Conservation (phyloP, 192 early-diverging fungal genomes). For the Bifiguratus adelaidae region DNA sequence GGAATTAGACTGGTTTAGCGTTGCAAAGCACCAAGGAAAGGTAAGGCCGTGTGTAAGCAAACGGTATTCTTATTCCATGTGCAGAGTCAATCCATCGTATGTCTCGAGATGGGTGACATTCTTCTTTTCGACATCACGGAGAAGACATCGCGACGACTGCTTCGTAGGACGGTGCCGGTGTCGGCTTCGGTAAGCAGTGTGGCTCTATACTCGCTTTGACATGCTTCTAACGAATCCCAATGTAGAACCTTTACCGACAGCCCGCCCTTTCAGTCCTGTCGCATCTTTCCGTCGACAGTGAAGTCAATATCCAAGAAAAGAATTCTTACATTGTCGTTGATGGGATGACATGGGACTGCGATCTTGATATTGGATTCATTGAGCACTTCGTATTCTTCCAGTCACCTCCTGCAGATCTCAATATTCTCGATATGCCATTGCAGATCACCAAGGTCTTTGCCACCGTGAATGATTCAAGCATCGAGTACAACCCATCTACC, state of each 20-base stretch:
- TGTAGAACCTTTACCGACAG: too few species aligned
- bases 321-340: constrained; percentile 37
- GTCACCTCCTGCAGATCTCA: constrained; percentile 35
- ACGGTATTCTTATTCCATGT: neutral
- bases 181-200: constrained; percentile 19
- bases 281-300: constrained; percentile 29
- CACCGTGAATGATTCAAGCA: constrained; percentile 39
- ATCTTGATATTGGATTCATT: constrained; percentile 22
- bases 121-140: constrained; percentile 26
- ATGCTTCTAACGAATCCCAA: too few species aligned
- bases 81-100: constrained; percentile 30
- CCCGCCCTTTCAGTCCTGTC: constrained; percentile 51
- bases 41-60: constrained; percentile 6
- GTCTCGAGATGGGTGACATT: constrained; percentile 39
- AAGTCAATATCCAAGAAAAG: constrained; percentile 44
- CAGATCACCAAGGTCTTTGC: constrained; percentile 50
- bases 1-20: constrained; percentile 37
- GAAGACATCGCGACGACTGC: constrained; percentile 11
- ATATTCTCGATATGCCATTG: constrained; percentile 23
- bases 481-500: constrained; percentile 49
- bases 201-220: too few species aligned
- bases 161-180: constrained; percentile 33
- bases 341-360: constrained; percentile 35
- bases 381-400: constrained; percentile 45
- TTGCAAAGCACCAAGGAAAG: constrained; percentile 32